phyloP scores from a whole-genome alignment of 306 rosid species.

The Medicago lupulina region DNA sequence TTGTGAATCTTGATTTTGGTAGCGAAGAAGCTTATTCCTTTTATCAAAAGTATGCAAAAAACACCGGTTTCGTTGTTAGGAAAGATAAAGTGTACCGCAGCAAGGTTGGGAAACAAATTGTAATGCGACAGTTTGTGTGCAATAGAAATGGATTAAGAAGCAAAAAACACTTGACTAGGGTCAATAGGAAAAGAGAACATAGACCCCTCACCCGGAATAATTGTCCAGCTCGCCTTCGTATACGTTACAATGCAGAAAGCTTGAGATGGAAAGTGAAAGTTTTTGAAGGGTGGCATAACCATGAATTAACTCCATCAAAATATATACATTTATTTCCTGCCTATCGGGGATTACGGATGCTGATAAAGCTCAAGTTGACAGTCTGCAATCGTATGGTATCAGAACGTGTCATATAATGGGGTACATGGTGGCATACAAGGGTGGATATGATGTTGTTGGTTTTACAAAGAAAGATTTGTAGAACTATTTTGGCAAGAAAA shows the following conservation, averaged over 20 bases:
- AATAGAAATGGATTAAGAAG: too few species aligned
- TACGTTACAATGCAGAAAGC: not conserved
- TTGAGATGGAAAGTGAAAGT: not conserved
- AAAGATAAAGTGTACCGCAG: too few species aligned
- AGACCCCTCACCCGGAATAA: not conserved
- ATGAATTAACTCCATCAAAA: not conserved
- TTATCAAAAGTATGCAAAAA: too few species aligned
- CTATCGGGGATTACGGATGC: not conserved
- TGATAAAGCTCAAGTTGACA: not conserved
- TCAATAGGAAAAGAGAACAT: not conserved
- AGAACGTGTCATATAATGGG: constrained; percentile 15
- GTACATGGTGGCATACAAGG: not conserved
- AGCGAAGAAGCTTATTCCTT: too few species aligned
- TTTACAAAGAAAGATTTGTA: not conserved
- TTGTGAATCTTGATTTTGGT: too few species aligned
- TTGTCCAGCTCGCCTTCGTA: not conserved
- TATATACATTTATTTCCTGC: not conserved
- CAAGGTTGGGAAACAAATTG: too few species aligned
- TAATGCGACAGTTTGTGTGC: too few species aligned
- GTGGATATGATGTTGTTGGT: not conserved
- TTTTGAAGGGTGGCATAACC: not conserved
- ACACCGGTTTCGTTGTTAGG: too few species aligned
- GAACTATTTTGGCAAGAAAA: not conserved
- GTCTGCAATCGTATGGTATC: not conserved
- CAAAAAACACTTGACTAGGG: not conserved